Percentiles rank a stretch among this genome's conserved stretches.
Conservation (phyloP, 2,329 filamentous ascomycete genomes). For the Aspergillus versicolor region DNA sequence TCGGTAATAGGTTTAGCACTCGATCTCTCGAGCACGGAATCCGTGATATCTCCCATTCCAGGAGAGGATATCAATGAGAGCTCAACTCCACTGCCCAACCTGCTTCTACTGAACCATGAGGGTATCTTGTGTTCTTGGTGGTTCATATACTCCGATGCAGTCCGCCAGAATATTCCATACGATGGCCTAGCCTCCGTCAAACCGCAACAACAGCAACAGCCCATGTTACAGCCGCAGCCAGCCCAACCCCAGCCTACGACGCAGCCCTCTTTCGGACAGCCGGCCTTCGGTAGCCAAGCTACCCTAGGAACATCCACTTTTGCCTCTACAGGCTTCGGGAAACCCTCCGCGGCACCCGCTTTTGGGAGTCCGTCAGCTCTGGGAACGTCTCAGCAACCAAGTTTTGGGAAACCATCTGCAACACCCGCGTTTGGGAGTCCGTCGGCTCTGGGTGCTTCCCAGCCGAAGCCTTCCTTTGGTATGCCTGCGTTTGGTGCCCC, state of each 20-base stretch:
- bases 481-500: constrained; percentile 32
- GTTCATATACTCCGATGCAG: constrained; percentile 85
- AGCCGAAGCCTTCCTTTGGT: constrained; percentile 34
- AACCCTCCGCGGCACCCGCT: constrained; percentile 23
- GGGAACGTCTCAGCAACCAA: constrained; percentile 23
- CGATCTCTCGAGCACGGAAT: constrained; percentile 81
- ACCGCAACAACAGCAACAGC: constrained; percentile 14
- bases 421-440: constrained; percentile 29
- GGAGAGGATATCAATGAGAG: constrained; percentile 78
- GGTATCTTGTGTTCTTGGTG: constrained; percentile 86
- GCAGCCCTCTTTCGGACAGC: constrained; percentile 18
- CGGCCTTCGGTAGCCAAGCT: constrained; percentile 24
- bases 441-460: constrained; percentile 24
- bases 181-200: constrained; percentile 60
- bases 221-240: constrained; percentile 18
- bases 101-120: constrained; percentile 85
- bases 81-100: constrained; percentile 73
- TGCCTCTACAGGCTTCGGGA: constrained; percentile 25
- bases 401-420: constrained; percentile 29
- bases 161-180: constrained; percentile 71
- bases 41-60: constrained; percentile 73
- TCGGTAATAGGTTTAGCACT: constrained; percentile 75
- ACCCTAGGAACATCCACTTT: constrained; percentile 31
- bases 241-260: constrained; percentile 2
- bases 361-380: constrained; percentile 32